Conservation (phyloP, 129 eudicot species). For the Flaveria linearis region DNA sequence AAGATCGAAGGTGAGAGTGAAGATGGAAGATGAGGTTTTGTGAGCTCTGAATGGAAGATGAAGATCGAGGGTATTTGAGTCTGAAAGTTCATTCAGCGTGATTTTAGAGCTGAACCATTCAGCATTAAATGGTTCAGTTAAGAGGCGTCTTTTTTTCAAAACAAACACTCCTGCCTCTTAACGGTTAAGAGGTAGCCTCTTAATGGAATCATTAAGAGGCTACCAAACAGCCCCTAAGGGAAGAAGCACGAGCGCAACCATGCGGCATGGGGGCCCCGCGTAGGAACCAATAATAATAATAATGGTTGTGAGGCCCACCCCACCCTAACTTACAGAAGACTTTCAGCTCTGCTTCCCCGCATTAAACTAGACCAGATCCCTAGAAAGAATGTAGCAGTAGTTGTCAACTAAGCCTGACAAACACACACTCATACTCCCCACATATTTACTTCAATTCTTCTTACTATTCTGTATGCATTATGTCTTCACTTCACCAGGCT, state of each 20-base stretch:
- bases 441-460: constrained; percentile 3
- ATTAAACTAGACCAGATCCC: constrained; percentile 33
- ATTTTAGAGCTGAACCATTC: too few species aligned
- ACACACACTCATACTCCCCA: constrained; percentile 10
- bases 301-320: constrained; percentile 27
- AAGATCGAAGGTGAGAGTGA: too few species aligned
- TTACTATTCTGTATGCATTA: not conserved
- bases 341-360: constrained; percentile 35
- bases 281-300: not conserved
- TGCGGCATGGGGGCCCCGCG: constrained; percentile 33
- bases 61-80: too few species aligned
- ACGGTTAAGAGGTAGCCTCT: too few species aligned
- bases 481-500: not conserved
- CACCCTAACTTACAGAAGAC: constrained; percentile 32
- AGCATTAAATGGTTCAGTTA: too few species aligned
- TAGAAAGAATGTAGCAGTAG: constrained; percentile 24
- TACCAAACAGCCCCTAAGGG: too few species aligned
- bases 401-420: constrained; percentile 18
- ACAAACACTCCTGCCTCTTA: too few species aligned
- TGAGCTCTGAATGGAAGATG: too few species aligned
- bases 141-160: too few species aligned
- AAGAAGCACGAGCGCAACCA: constrained; percentile 12
- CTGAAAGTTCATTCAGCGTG: too few species aligned
- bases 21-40: too few species aligned
- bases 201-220: too few species aligned